Base-by-base conservation (phyloP, 345 rosid genomes). In the Bruguiera parviflora region DNA sequence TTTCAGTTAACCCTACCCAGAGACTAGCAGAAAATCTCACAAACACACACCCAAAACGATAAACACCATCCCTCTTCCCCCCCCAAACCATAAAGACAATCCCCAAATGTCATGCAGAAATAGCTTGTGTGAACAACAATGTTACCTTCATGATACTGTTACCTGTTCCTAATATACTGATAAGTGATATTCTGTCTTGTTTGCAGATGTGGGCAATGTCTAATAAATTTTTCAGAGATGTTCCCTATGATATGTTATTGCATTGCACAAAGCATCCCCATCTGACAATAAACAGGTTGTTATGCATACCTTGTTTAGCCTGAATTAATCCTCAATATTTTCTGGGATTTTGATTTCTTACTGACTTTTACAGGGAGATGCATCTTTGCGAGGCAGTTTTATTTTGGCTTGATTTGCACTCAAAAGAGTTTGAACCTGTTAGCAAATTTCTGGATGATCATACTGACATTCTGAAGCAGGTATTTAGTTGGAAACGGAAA, bases 321-420 rank as follows among this genome's bases (percentile, higher is more conserved):
- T 39, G 53, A 75, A 56, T 53, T 39, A 58, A 24, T 39, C 29
- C 46, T 64, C 29, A 0, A 20, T 33, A 13, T 70, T 51, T 69
- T 68, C 68, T 69, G 58, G 57, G 70, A 60, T 75, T 80, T 77
- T 85, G 70, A 82, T 77, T 51, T 61, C 67, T 74, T 67, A 39
- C 57, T 71, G 57, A 72, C 73, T 69, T 75, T 69, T 59, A 59
- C 90, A 92, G 97, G 68, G 96, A 92, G 81, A 82, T 72, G 92
- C 83, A 86, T 79, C 92, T 92, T 67, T 77, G 84, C 64, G 82
- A 86, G 64, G 91, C 81, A 71, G 82, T 89, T 75, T 67, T 89
- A 71, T 56, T 79, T 69, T 92, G 97, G 97, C 77, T 85, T 52
- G 81, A 83, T 74, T 75, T 80, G 53, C 71, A 78, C 35, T 62